Conservation (phyloP, 345 rosid genomes). For the Pugionium dolabratum region DNA sequence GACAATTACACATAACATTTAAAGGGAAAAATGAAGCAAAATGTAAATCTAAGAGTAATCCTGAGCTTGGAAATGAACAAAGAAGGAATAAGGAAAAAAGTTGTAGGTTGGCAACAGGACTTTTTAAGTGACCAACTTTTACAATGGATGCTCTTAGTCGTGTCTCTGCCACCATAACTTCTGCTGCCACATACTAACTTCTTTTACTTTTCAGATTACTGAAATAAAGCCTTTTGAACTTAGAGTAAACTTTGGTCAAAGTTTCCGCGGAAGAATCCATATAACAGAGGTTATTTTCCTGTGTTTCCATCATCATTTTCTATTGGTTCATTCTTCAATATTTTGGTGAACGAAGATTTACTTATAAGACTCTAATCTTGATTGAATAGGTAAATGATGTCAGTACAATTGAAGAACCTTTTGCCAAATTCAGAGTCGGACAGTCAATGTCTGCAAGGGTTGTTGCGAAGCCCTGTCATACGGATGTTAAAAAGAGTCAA, state of each 20-base stretch:
- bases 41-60: background rate
- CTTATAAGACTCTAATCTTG: constrained; percentile 31
- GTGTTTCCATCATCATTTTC: constrained; percentile 26
- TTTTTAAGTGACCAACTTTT: constrained; percentile 5
- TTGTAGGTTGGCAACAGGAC: background rate
- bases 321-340: constrained; percentile 7
- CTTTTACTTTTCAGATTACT: constrained; percentile 63
- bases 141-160: constrained; percentile 5
- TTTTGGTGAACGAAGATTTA: constrained; percentile 9
- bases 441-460: constrained; percentile 81
- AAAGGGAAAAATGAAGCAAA: background rate
- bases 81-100: background rate
- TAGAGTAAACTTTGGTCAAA: constrained; percentile 79
- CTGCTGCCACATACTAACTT: constrained; percentile 21
- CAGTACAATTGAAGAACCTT: constrained; percentile 55
- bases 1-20: background rate
- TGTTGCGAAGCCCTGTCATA: constrained; percentile 55
- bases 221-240: constrained; percentile 83
- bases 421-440: constrained; percentile 72
- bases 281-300: constrained; percentile 76
- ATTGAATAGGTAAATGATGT: constrained; percentile 59
- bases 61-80: background rate
- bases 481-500: constrained; percentile 50
- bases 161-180: constrained; percentile 17
- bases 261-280: constrained; percentile 77